phyloP scores from a whole-genome alignment of 2,329 filamentous ascomycete species.

The Capronia coronata region DNA sequence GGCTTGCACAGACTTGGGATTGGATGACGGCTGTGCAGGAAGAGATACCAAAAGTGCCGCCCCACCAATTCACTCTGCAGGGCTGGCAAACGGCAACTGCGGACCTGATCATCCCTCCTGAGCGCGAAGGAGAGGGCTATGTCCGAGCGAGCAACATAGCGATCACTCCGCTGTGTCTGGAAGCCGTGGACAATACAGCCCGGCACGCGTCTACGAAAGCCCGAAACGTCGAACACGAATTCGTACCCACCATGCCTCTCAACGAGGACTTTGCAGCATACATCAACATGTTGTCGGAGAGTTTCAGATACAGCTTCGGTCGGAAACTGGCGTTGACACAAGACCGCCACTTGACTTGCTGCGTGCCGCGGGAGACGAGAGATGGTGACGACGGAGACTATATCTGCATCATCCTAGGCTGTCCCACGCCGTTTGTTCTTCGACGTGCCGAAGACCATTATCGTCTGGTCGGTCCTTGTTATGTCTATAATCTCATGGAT shows the following conservation, averaged over 20 bases:
- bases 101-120: constrained; percentile 6
- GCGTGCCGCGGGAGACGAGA: constrained; percentile 1
- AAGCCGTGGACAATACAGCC: background rate
- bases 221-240: background rate
- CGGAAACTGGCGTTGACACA: constrained; percentile 4
- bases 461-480: no score
- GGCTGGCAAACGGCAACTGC: constrained; percentile 17
- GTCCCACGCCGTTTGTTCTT: constrained; percentile 14
- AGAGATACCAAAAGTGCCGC: background rate
- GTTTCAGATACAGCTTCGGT: constrained; percentile 6
- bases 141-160: constrained; percentile 5
- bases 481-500: no score
- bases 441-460: no score
- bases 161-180: constrained; percentile 7
- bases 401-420: constrained; percentile 13
- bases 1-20: background rate
- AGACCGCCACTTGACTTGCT: background rate
- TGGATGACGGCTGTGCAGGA: constrained; percentile 5
- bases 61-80: constrained; percentile 5
- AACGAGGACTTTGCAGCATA: background rate
- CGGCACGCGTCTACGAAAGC: background rate
- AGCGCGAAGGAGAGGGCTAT: constrained; percentile 6
- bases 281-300: background rate
- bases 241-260: background rate
- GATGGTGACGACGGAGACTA: constrained; percentile 8